These are phyloP conservation scores for Wickerhamomyces sp. DNA, from an alignment of 1,139 yeast genomes.

Conservation along the genomic window DNA sequence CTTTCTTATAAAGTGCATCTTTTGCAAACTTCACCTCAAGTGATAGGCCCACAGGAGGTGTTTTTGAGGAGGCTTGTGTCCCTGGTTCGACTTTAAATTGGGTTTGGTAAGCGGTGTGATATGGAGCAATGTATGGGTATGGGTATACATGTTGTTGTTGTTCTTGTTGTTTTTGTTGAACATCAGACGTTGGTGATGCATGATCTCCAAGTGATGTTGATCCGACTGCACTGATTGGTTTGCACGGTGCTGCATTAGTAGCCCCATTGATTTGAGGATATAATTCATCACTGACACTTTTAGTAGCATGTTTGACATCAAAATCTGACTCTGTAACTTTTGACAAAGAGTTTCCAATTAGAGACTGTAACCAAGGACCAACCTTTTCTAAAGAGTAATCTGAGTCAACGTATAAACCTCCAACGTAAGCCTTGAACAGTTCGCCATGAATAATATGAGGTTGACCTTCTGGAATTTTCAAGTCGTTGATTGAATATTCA, in stretches of 20 bases:
- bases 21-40: neutral
- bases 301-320: neutral
- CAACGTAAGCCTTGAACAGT: constrained; percentile 86
- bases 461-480: neutral
- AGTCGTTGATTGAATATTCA: neutral
- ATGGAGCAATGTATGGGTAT: neutral
- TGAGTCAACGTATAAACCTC: constrained; percentile 65
- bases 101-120: neutral
- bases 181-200: neutral
- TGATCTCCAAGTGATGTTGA: neutral
- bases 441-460: constrained; percentile 29
- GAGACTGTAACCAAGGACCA: neutral
- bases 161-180: neutral
- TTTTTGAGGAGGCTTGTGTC: neutral
- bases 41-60: neutral
- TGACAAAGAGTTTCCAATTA: neutral
- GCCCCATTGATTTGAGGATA: no score
- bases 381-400: neutral
- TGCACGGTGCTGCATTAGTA: no score
- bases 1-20: constrained; percentile 1
- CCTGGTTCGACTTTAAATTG: neutral
- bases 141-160: neutral
- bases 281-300: neutral
- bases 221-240: neutral
- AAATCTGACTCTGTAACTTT: neutral